phyloP scores from a whole-genome alignment of 306 rosid genomes.

The Astragalus membranaceus region DNA sequence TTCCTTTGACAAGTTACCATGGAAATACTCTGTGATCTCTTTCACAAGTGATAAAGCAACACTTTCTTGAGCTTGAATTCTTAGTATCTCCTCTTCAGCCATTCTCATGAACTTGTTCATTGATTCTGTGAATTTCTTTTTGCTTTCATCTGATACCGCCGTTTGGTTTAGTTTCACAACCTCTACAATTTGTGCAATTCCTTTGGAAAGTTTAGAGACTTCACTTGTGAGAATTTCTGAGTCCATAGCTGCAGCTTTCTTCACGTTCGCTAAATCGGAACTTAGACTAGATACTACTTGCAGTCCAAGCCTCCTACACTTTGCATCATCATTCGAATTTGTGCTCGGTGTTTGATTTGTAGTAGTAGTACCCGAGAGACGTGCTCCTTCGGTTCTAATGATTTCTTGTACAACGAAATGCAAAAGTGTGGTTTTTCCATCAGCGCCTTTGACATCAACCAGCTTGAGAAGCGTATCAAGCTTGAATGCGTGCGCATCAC shows the following conservation, averaged over 20 bases:
- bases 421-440: constrained; percentile 86
- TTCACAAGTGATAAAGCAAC: constrained; percentile 81
- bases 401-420: constrained; percentile 98
- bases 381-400: constrained; percentile 82
- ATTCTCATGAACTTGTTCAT: constrained; percentile 70
- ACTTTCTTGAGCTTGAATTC: constrained; percentile 81
- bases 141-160: constrained; percentile 31
- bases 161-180: constrained; percentile 38
- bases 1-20: constrained; percentile 86
- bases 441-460: constrained; percentile 82
- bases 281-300: constrained; percentile 78
- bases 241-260: constrained; percentile 95
- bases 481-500: constrained; percentile 96
- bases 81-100: constrained; percentile 73
- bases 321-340: constrained; percentile 53
- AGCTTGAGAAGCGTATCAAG: constrained; percentile 98
- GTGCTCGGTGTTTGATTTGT: constrained; percentile 39
- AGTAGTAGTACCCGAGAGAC: constrained; percentile 34
- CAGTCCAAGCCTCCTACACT: constrained; percentile 75
- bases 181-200: constrained; percentile 50
- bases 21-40: constrained; percentile 95
- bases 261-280: constrained; percentile 75
- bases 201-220: constrained; percentile 72
- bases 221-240: constrained; percentile 69
- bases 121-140: constrained; percentile 49